Conservation (phyloP, 257 asterid species). For the Cinchona pubescens region DNA sequence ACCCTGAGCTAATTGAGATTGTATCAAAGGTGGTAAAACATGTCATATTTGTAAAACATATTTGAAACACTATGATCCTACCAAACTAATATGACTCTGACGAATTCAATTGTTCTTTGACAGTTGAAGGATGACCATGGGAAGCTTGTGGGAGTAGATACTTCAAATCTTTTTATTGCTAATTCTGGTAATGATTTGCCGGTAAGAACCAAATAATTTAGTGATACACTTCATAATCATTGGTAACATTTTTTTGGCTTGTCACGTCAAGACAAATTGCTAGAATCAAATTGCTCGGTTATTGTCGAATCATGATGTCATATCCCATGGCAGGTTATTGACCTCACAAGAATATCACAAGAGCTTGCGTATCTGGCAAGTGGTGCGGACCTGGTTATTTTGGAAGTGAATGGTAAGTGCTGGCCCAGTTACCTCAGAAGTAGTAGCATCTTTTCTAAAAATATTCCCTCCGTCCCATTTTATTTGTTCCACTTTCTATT, state of each 20-base stretch:
- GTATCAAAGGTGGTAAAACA: slow-evolving; percentile 56
- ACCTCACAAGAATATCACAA: slow-evolving; percentile 82
- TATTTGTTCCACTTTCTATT: too few species aligned
- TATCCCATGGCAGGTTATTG: slow-evolving; percentile 54
- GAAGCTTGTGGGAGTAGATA: slow-evolving; percentile 74
- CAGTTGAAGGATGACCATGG: slow-evolving; percentile 88
- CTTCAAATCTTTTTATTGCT: slow-evolving; percentile 74
- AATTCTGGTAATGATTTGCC: slow-evolving; percentile 96
- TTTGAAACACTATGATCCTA: slow-evolving; percentile 11
- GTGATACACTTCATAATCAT: not conserved
- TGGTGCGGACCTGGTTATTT: slow-evolving; percentile 85
- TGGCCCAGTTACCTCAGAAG: not conserved
- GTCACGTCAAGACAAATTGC: slow-evolving; percentile 4
- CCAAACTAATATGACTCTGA: slow-evolving; percentile 23
- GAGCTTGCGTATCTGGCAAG: slow-evolving; percentile 85
- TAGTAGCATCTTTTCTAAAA: not conserved
- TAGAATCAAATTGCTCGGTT: slow-evolving; percentile 6
- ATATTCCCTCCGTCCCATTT: too few species aligned
- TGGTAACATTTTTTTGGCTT: not conserved
- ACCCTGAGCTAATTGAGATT: slow-evolving; percentile 71
- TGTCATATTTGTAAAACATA: slow-evolving; percentile 1
- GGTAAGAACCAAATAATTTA: slow-evolving; percentile 45
- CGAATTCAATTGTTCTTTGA: slow-evolving; percentile 19
- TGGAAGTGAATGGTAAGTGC: slow-evolving; percentile 93
- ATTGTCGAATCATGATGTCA: not conserved